Base-by-base conservation (phyloP, 2,329 filamentous ascomycete genomes). In the Verticillium tricorpus region DNA sequence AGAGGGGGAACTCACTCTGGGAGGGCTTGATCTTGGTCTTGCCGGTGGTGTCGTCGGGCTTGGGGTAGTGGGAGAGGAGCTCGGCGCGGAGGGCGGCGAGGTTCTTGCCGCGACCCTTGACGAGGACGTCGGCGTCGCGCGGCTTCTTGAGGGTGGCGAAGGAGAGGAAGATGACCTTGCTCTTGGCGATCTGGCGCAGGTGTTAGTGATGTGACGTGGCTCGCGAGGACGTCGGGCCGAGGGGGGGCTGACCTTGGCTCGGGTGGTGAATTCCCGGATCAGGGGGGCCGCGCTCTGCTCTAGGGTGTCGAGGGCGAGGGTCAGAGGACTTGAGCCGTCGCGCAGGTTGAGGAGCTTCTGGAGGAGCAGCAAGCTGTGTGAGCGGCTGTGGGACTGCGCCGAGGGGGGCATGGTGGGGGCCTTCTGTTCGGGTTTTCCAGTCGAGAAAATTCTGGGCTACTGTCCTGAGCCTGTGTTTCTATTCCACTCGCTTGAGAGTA, bases 251-350 rank as follows among this genome's bases (percentile, higher is more conserved):
- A 90, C 91, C 79, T 89, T 91, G 60, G 90, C 92, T 68, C 93
- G 84, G 56, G 82, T 80, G 60, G 91, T 85, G 74, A 94, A 91
- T 74, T 97, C 93, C 19, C 80, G 77, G 2, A 94, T 66, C 4
- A 97, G 77, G 0, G 88, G 88, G 34, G 80, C 82, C 7, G 88
- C 91, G 31, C 88, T 87, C 76, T 97, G 93, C 76, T 96, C 92
- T 34, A 97, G 80, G 37, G 84, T 91, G 74, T 98, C 94, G 61
- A 97, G 81, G 3, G 97, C 77, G 31, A 98, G 80, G 0, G 93
- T 97, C 70, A 98, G 87, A 2, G 94, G 94, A 57, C 92, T 96
- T 15, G 90, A 87, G 61, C 86, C 87, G 74, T 95, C 90, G 65
- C 92, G 85, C 61, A 92, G 80, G 70, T 88, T 91, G 65, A 97